phyloP scores from a whole-genome alignment of 208 protist species.

The Trypanosoma rangeli region DNA sequence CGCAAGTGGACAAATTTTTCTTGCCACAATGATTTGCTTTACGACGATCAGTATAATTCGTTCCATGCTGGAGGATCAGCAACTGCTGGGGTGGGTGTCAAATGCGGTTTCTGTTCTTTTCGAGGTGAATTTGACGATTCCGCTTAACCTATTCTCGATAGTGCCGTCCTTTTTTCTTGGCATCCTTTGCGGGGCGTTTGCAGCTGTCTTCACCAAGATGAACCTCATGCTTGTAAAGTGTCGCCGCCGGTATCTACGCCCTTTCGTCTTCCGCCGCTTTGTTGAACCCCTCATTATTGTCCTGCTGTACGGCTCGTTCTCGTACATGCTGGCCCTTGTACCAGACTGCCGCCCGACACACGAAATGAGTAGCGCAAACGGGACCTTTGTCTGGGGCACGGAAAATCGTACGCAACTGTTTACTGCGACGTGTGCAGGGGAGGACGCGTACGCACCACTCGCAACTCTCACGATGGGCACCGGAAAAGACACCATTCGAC shows the following conservation, averaged over 20 bases:
- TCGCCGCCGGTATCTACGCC: conserved; percentile 52
- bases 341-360: conserved; percentile 44
- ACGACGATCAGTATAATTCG: conserved; percentile 81
- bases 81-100: conserved; percentile 78
- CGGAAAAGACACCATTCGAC: conserved; percentile 84
- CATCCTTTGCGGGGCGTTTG: conserved; percentile 71
- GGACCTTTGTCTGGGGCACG: conserved; percentile 73
- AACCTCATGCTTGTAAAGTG: conserved; percentile 86
- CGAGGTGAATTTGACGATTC: conserved; percentile 84
- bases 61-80: conserved; percentile 69
- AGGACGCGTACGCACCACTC: conserved; percentile 69
- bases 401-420: conserved; percentile 56
- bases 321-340: conserved; percentile 49
- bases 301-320: conserved; percentile 54
- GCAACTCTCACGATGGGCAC: conserved; percentile 83
- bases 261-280: conserved; percentile 56
- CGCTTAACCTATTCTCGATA: conserved; percentile 84
- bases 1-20: conserved; percentile 93
- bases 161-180: conserved; percentile 88
- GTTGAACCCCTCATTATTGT: conserved; percentile 70
- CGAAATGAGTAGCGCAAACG: conserved; percentile 29
- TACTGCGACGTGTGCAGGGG: conserved; percentile 59
- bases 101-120: conserved; percentile 87
- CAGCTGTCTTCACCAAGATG: conserved; percentile 86
- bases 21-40: conserved; percentile 91